phyloP scores from a whole-genome alignment of 139 green algal species.

The Yamagishiella unicocca region DNA sequence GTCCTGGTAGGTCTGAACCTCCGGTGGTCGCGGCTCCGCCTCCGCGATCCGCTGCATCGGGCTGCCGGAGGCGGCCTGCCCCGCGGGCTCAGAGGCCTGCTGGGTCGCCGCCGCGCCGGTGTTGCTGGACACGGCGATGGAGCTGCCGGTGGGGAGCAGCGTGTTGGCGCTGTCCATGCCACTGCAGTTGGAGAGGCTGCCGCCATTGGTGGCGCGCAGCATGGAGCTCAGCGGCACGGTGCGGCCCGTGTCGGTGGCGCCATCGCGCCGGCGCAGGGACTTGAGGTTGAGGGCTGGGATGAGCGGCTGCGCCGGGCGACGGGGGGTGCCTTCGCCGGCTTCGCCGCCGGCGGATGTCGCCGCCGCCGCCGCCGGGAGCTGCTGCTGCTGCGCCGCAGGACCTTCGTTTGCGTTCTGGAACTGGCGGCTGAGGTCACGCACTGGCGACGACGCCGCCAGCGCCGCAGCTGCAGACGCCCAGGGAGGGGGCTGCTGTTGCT shows the following conservation, averaged over 20 bases:
- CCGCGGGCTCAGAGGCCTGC: neutral
- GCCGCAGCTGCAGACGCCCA: neutral
- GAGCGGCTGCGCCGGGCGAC: neutral
- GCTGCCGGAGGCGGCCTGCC: neutral
- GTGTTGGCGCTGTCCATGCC: slow-evolving; percentile 32
- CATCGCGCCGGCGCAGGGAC: slow-evolving; percentile 8
- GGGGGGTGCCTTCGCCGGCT: neutral
- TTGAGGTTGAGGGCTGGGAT: slow-evolving; percentile 33
- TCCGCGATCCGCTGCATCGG: slow-evolving; percentile 13
- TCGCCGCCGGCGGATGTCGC: neutral
- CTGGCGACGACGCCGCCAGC: neutral
- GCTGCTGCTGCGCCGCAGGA: neutral
- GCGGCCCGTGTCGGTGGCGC: slow-evolving; percentile 27
- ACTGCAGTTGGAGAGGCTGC: slow-evolving; percentile 10
- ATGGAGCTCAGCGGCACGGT: slow-evolving; percentile 31
- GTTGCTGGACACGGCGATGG: neutral
- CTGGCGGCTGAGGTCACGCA: neutral
- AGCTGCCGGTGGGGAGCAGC: neutral
- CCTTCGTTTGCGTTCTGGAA: neutral
- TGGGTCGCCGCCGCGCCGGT: neutral
- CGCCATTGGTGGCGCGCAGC: neutral
- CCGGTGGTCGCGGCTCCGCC: neutral
- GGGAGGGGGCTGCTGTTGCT: neutral
- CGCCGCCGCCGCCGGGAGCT: neutral
- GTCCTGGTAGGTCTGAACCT: slow-evolving; percentile 10